Evolutionary conservation across 345 rosid species (phyloP), one percentile per base, ranked within the genome.

Genomic region (Gossypium herbaceum): DNA sequence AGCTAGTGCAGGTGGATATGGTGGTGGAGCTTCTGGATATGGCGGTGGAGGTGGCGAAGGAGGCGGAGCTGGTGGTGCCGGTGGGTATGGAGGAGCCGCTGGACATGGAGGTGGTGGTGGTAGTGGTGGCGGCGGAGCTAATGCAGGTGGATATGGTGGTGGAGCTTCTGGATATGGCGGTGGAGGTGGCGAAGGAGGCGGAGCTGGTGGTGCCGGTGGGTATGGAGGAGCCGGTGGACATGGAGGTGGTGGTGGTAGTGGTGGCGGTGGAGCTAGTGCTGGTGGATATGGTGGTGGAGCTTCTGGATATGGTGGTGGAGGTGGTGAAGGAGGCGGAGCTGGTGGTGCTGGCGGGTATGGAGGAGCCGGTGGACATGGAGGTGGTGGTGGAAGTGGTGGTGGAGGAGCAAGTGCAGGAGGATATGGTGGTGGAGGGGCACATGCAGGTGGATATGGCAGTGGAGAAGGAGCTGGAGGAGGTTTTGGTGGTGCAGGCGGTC

Each of bases 181-280:
- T 25, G 64, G 64, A 25, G 64, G 64, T 12, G 64, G 64, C 1
- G 64, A 59, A 59, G 64, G 64, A 12, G 64, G n/a, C 5, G 64
- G 64, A 59, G 80, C 71, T 0, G 77, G 76, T 19, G 73, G 74
- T 9, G 81, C 65, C 1, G 78, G 64, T 4, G 56, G 17, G 5
- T 51, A 51, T 51, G 56, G n/a, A 13, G 75, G 69, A 29, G 66
- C 81, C 0, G 73, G 77, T 25, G 81, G 75, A 11, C 52, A 45
- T 22, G 84, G 79, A n/a, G 78, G 77, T 0, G 86, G 85, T 3
- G 16, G 62, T 1, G 62, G 63, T 0, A 80, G 88, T 0, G 86
- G 83, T 0, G 10, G 12, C 13, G 65, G 75, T 0, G 51, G 34
- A 1, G 76, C 68, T 0, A 44, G 68, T 43, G 81, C 79, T 2